These are phyloP conservation scores for Phaseolus lunatus DNA, from an alignment of 306 rosid genomes.

Conservation along the genomic window DNA sequence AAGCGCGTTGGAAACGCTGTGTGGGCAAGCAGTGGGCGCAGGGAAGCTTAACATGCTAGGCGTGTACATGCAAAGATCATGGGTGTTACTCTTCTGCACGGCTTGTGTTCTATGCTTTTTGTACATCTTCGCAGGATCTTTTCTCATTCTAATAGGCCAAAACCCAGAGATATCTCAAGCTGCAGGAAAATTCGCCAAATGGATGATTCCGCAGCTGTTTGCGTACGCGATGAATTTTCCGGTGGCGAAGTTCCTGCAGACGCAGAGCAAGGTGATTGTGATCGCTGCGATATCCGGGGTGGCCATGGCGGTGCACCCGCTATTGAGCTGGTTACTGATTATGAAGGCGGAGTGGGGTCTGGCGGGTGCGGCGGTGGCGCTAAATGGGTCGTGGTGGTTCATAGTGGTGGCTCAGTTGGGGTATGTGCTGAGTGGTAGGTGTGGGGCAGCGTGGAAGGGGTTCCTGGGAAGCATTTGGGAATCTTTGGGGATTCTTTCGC, in stretches of 20 bases:
- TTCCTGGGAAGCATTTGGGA: constrained; percentile 37
- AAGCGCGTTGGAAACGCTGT: constrained; percentile 83
- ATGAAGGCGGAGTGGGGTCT: constrained; percentile 67
- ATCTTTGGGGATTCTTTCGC: constrained; percentile 39
- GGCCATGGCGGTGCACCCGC: constrained; percentile 65
- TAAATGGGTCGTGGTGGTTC: constrained; percentile 75
- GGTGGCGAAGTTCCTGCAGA: constrained; percentile 73
- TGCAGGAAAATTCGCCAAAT: constrained; percentile 70
- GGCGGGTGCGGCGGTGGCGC: constrained; percentile 73
- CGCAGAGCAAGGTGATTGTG: constrained; percentile 90
- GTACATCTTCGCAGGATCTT: constrained; percentile 63
- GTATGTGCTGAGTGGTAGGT: constrained; percentile 30
- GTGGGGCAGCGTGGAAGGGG: constrained; percentile 28
- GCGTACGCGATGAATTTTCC: constrained; percentile 84
- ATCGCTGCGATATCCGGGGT: constrained; percentile 68
- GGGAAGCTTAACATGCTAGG: constrained; percentile 86
- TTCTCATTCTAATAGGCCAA: constrained; percentile 66
- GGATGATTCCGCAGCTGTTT: constrained; percentile 88
- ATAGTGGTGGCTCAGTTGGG: constrained; percentile 49
- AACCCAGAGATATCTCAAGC: constrained; percentile 63
- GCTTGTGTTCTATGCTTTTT: constrained; percentile 48
- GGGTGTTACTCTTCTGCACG: constrained; percentile 67
- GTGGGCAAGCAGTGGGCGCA: constrained; percentile 90
- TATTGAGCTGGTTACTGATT: constrained; percentile 76
- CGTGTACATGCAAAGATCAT: constrained; percentile 82